Base-by-base conservation (phyloP, 106 monocot genomes). In the Vanilla planifolia region DNA sequence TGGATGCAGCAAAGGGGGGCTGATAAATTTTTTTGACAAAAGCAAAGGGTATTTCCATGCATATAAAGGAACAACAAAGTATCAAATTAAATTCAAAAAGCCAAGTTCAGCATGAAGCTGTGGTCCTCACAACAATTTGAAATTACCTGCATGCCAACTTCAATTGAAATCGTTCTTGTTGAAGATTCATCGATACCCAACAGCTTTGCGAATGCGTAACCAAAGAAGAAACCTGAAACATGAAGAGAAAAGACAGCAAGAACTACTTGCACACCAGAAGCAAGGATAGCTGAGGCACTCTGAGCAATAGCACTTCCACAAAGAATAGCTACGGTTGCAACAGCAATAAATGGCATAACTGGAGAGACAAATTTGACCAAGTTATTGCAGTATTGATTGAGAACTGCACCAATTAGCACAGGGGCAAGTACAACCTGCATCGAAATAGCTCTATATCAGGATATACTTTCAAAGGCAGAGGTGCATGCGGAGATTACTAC, bases 101-200 rank as follows among this genome's bases (percentile, higher is more conserved):
- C n/a, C n/a, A n/a, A n/a, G n/a, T n/a, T n/a, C n/a, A n/a, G n/a
- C n/a, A n/a, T n/a, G n/a, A n/a, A n/a, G n/a, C n/a, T n/a, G n/a
- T n/a, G n/a, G n/a, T n/a, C n/a, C n/a, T n/a, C n/a, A n/a, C n/a
- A n/a, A n/a, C n/a, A n/a, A n/a, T n/a, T n/a, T n/a, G n/a, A n/a
- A n/a, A n/a, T 75, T 65, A 92, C 88, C 84, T 92, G 89, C 89
- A 94, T 94, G 55, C 94, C 94, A 55, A 94, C 94, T 60, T 94
- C 94, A 21, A 94, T 86, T 0, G 94, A 94, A 51, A 89, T 89
- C 1, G 94, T 89, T 4, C 94, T 71, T 0, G 94, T 77, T 43
- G 82, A 83, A 34, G 80, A 70, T 4, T 70, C 77, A 60, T 82
- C 78, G 29, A 86, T 58, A 20, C 89, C 85, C 23, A 94, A 37